These are phyloP conservation scores for Fusarium caatingaense DNA, from an alignment of 2,329 filamentous ascomycete genomes.

Conservation along the genomic window DNA sequence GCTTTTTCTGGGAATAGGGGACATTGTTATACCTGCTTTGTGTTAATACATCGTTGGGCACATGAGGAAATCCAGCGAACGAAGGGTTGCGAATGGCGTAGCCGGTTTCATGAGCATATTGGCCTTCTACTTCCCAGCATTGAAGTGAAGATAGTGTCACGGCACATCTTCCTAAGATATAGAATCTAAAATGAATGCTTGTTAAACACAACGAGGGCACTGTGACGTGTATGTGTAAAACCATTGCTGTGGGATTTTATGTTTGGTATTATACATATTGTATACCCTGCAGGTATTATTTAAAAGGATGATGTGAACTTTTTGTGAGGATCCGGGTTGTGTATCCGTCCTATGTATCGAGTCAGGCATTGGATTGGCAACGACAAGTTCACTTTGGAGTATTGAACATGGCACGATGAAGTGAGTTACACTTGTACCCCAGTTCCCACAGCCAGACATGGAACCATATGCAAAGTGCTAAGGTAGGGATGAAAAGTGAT, in stretches of 20 bases:
- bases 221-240: neutral
- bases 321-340: conserved; percentile 31
- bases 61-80: conserved; percentile 45
- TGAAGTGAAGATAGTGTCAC: conserved; percentile 32
- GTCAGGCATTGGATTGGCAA: conserved; percentile 4
- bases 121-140: conserved; percentile 46
- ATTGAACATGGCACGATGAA: neutral
- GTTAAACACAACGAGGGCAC: conserved; percentile 14
- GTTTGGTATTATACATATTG: conserved; percentile 24
- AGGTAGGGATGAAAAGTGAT: neutral
- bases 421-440: neutral
- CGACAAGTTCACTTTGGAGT: neutral
- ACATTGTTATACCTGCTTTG: conserved; percentile 47
- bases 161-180: conserved; percentile 32
- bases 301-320: conserved; percentile 30
- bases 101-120: conserved; percentile 52
- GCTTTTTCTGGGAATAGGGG: conserved; percentile 37
- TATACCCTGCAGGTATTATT: conserved; percentile 2
- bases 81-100: conserved; percentile 53
- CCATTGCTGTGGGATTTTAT: neutral
- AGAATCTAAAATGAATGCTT: conserved; percentile 38
- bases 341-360: conserved; percentile 21
- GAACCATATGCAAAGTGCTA: neutral
- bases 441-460: neutral
- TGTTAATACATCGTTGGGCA: conserved; percentile 51